phyloP scores from a whole-genome alignment of 768 basidiomycete species.

The Rhodotorula paludigena region DNA sequence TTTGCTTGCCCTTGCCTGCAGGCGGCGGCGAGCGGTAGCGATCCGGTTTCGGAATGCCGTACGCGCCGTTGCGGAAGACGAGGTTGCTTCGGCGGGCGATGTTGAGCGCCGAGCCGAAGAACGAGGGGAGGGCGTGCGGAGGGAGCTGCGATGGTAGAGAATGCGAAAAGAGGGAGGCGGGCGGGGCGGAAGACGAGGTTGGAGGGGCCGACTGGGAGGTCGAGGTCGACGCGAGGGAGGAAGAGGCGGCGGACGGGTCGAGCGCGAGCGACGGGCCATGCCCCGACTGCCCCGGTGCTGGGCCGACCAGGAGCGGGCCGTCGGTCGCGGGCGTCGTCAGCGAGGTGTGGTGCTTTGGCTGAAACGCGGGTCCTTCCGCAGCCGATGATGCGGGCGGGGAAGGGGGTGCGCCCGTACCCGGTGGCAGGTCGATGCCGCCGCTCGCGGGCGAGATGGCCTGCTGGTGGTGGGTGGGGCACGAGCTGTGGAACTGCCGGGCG shows the following conservation, averaged over 20 bases:
- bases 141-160: slow-evolving; percentile 18
- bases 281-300: neutral
- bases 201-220: slow-evolving; percentile 36
- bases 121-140: slow-evolving; percentile 26
- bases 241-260: neutral
- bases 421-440: neutral
- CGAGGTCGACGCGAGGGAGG: slow-evolving; percentile 14
- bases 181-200: slow-evolving; percentile 34
- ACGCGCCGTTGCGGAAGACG: slow-evolving; percentile 71
- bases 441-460: slow-evolving; percentile 4
- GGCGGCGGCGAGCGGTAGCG: slow-evolving; percentile 39
- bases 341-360: slow-evolving; percentile 3
- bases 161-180: slow-evolving; percentile 47
- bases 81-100: slow-evolving; percentile 48
- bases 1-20: slow-evolving; percentile 27
- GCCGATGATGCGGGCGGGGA: neutral
- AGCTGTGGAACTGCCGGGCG: neutral
- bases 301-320: slow-evolving; percentile 1
- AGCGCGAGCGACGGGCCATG: neutral
- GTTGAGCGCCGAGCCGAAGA: slow-evolving; percentile 41
- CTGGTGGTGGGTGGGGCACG: neutral
- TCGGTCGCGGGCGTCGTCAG: neutral
- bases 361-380: neutral
- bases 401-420: neutral
- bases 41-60: slow-evolving; percentile 70